Percentiles rank a stretch among this genome's conserved stretches.
Evolutionary conservation across 2,329 filamentous ascomycete genomes (phyloP).

Genomic region (Aspergillus pseudonomiae): DNA sequence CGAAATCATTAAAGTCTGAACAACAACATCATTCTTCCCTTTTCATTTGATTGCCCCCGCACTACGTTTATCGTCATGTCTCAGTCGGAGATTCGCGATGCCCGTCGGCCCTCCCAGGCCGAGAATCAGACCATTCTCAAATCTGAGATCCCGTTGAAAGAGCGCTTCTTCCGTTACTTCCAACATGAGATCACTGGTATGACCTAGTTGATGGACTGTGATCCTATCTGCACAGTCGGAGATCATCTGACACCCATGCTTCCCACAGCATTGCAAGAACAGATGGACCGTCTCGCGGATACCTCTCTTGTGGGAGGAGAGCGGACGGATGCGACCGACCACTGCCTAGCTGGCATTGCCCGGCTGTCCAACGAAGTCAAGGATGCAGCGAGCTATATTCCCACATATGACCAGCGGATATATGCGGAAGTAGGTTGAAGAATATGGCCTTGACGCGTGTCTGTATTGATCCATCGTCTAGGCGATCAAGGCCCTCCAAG

Average conservation of each 20-base stretch:
- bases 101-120: conserved; percentile 34
- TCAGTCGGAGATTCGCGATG: conserved; percentile 30
- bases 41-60: not conserved
- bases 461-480: conserved; percentile 40
- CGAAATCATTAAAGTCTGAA: not conserved
- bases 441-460: not conserved
- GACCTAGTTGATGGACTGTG: conserved; percentile 22
- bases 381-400: conserved; percentile 79
- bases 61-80: conserved; percentile 28
- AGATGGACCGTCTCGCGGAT: conserved; percentile 69
- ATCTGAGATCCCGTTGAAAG: conserved; percentile 59
- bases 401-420: conserved; percentile 84
- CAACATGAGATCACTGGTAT: conserved; percentile 72
- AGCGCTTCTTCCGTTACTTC: conserved; percentile 84
- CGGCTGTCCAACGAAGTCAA: conserved; percentile 81
- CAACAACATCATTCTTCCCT: not conserved
- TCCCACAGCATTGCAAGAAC: conserved; percentile 69
- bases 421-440: conserved; percentile 69
- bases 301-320: conserved; percentile 69
- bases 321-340: conserved; percentile 77
- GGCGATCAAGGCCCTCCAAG: conserved; percentile 78
- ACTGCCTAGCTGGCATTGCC: conserved; percentile 77
- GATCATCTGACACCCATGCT: conserved; percentile 21
- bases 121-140: conserved; percentile 38
- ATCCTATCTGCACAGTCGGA: conserved; percentile 12